A percentile compares a stretch with the other conserved stretches of the same genome.
Conservation (phyloP, 495 filamentous ascomycete species). For the Apodospora peruviana region DNA sequence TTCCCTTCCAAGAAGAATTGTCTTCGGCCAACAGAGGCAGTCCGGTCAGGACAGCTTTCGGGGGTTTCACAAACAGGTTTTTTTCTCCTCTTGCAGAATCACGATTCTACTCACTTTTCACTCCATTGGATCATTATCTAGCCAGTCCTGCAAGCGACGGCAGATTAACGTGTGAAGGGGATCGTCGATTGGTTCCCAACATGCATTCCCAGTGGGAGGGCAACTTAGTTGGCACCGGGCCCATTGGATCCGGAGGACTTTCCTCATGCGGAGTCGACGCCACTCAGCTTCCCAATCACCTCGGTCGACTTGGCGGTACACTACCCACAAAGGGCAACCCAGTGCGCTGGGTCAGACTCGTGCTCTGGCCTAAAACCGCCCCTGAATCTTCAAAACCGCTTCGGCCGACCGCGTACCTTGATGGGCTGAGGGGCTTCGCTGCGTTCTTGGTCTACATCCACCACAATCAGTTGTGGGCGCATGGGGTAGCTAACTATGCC, state of each 20-base stretch:
- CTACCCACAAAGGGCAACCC: constrained; percentile 14
- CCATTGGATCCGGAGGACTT: background rate
- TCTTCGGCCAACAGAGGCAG: background rate
- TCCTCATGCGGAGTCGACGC: constrained; percentile 1
- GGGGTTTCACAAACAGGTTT: background rate
- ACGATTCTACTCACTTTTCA: background rate
- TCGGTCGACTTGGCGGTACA: background rate
- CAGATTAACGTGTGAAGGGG: background rate
- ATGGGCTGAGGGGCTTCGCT: constrained; percentile 41
- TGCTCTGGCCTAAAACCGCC: constrained; percentile 13
- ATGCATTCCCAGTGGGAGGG: constrained; percentile 17
- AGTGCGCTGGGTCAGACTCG: constrained; percentile 1
- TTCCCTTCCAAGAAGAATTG: background rate
- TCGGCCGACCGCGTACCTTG: constrained; percentile 39
- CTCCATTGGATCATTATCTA: background rate
- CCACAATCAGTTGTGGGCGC: constrained; percentile 39
- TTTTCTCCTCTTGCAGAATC: background rate
- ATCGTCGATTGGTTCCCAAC: background rate
- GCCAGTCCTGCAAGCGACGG: background rate
- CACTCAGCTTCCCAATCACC: background rate
- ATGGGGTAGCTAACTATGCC: constrained; percentile 11
- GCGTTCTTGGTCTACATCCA: constrained; percentile 44
- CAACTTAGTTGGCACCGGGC: constrained; percentile 11
- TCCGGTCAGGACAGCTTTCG: background rate
- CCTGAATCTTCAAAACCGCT: constrained; percentile 12